phyloP scores from a whole-genome alignment of 139 green algal species.

The Micractinium sp. region DNA sequence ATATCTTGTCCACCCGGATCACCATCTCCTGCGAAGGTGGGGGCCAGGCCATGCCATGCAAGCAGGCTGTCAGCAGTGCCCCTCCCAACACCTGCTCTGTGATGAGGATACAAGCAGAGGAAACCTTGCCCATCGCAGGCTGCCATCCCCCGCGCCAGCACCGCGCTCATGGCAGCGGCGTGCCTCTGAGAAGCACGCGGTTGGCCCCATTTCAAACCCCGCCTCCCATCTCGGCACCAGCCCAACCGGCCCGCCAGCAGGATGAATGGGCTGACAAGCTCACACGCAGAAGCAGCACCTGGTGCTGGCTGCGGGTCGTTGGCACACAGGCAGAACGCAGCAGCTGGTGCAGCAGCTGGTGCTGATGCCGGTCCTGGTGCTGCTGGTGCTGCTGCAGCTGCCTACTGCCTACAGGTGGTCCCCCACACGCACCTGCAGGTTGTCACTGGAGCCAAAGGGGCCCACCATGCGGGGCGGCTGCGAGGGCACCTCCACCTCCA shows the following conservation, averaged over 20 bases:
- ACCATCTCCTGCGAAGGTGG: conserved; percentile 55
- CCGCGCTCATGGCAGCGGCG: too few relatives aligned
- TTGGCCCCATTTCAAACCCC: too few relatives aligned
- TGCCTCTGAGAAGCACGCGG: too few relatives aligned
- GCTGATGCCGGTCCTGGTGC: too few relatives aligned
- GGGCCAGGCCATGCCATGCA: background rate
- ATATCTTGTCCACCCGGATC: conserved; percentile 62
- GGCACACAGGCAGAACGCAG: background rate
- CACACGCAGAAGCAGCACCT: background rate
- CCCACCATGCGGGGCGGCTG: conserved; percentile 15
- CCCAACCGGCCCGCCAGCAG: background rate
- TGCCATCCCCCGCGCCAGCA: too few relatives aligned
- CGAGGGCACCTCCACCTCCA: conserved; percentile 75
- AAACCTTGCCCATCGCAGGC: background rate
- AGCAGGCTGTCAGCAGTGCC: too few relatives aligned
- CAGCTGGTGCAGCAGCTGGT: too few relatives aligned
- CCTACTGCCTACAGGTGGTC: too few relatives aligned
- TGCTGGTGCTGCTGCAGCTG: background rate
- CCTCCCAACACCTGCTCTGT: background rate
- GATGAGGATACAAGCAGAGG: background rate
- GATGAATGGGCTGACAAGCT: too few relatives aligned
- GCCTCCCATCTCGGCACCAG: background rate
- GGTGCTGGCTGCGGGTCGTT: background rate
- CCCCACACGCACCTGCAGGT: conserved; percentile 35
- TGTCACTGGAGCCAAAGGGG: background rate